A percentile compares a stretch with the other conserved stretches of the same genome.
Conservation (phyloP, 208 protist species). For the Herpetomonas samuelpessoai region DNA sequence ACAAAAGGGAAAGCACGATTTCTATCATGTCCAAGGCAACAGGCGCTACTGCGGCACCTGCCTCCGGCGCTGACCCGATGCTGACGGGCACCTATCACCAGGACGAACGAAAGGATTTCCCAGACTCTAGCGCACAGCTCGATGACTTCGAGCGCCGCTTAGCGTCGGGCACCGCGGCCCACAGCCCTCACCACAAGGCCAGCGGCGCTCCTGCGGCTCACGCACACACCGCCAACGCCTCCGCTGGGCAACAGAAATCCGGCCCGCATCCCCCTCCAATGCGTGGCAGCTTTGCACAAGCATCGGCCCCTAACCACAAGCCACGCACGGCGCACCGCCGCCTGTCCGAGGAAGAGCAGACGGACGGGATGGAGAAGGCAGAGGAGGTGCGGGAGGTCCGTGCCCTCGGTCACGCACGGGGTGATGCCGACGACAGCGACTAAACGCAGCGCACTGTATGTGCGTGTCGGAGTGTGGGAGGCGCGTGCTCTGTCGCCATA, state of each 20-base stretch:
- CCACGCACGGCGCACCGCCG: not conserved
- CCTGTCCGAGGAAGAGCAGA: constrained; percentile 39
- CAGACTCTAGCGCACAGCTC: constrained; percentile 29
- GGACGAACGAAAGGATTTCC: constrained; percentile 42
- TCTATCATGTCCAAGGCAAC: constrained; percentile 1
- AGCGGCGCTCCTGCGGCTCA: not conserved
- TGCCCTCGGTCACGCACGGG: constrained; percentile 24
- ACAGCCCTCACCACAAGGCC: not conserved
- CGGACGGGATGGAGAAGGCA: constrained; percentile 28
- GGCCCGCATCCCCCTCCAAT: constrained; percentile 8
- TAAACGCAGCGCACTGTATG: too few relatives aligned
- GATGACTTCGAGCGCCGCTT: constrained; percentile 55
- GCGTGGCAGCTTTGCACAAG: constrained; percentile 8
- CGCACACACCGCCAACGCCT: not conserved
- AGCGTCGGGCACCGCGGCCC: constrained; percentile 15
- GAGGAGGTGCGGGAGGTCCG: constrained; percentile 65
- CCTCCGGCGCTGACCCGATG: constrained; percentile 39
- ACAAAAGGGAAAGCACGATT: not conserved
- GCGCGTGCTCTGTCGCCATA: too few relatives aligned
- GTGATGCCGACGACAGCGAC: constrained; percentile 29
- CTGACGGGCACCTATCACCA: constrained; percentile 61
- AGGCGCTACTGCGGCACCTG: constrained; percentile 1
- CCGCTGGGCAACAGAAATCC: constrained; percentile 2
- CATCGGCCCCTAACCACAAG: not conserved
- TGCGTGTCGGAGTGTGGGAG: too few relatives aligned